Percentiles rank a stretch among this genome's conserved stretches.
These are phyloP conservation scores for Solanum paucissectum DNA, from an alignment of 257 asterid species.

Conservation along the genomic window DNA sequence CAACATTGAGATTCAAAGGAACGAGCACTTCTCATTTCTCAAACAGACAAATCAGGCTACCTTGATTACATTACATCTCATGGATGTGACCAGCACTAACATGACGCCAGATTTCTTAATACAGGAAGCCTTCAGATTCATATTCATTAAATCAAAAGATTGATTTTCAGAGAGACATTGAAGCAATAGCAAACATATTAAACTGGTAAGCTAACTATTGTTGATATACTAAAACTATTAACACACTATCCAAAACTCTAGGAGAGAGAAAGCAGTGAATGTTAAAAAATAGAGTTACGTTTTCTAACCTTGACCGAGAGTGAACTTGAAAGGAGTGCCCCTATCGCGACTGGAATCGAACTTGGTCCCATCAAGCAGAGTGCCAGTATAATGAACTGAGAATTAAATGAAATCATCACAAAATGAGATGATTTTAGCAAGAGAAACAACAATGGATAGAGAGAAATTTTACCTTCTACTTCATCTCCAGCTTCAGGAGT, in stretches of 20 bases:
- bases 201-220: neutral
- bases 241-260: neutral
- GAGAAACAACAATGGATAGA: neutral
- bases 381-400: constrained; percentile 60
- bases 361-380: constrained; percentile 61
- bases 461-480: constrained; percentile 29
- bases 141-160: neutral
- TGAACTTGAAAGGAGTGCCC: constrained; percentile 42
- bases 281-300: neutral
- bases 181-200: neutral
- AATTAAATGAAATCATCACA: neutral
- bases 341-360: constrained; percentile 66
- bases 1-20: neutral
- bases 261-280: neutral
- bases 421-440: neutral
- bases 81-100: neutral
- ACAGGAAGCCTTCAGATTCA: neutral
- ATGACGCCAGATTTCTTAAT: neutral
- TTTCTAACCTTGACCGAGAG: constrained; percentile 61
- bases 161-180: neutral
- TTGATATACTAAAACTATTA: neutral
- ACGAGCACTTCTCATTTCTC: neutral
- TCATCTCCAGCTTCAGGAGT: constrained; percentile 57
- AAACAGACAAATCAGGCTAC: neutral
- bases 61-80: neutral